Base-by-base conservation (phyloP, 257 asterid species). In the Echites panduratus region DNA sequence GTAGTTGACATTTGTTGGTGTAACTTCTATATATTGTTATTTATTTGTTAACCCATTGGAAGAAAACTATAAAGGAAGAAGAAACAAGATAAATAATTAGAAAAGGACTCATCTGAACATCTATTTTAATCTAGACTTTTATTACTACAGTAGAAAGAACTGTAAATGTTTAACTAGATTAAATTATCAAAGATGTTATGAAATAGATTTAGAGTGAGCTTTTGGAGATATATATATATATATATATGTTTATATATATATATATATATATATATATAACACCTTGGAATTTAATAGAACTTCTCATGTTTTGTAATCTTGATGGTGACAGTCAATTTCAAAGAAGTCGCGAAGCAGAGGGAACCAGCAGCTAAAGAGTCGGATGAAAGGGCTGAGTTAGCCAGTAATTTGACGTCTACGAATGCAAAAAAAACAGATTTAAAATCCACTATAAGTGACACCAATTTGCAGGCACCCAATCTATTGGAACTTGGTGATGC, bases 401-500 rank as follows among this genome's bases (percentile, higher is more conserved):
- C 66, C 77, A 79, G 75, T 68, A 76, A 74, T 32, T 72, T 75
- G 53, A 61, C 70, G 53, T 74, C 65, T 22, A 79, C 64, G 16
- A 82, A 73, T 50, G 89, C 82, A 54, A 72, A 68, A 49, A 79
- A 70, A 54, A 54, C 76, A 62, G 87, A 79, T 79, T 67, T 78
- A 57, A 88, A 84, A 70, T 82, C 86, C 49, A 50, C 70, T 44
- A 75, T 75, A 73, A 56, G 68, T 32, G 89, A 82, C 58, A 76
- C 64, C 67, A 73, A 79, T 70, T 67, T 72, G 44, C 92, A 79
- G 71, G 57, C 41, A 58, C 41, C 84, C 22, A 84, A 79, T 56
- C 67, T 88, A 35, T 78, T 93, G 70, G 95, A 93, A 54, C 91
- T 93, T 54, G 90, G 88, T 14, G 98, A 90, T 77, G 97, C 96